These are phyloP conservation scores for Ramalina intermedia DNA, from an alignment of 495 filamentous ascomycete species.

Conservation along the genomic window DNA sequence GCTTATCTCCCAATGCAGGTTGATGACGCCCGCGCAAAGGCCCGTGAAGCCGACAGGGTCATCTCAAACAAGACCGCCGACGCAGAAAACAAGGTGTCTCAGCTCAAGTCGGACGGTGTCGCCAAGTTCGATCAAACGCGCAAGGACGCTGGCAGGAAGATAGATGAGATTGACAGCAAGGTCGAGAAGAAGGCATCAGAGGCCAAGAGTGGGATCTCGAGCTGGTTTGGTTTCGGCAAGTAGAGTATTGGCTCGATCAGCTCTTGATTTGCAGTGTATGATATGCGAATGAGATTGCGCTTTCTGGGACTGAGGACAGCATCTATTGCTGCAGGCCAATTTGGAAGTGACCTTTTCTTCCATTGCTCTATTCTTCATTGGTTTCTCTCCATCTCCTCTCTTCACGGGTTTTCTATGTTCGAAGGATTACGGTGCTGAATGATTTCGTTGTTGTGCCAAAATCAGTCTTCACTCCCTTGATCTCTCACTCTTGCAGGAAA, in stretches of 20 bases:
- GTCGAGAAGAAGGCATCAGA: conserved; percentile 63
- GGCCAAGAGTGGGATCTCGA: conserved; percentile 61
- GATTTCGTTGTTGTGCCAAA: too few relatives aligned
- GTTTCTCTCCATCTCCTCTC: too few relatives aligned
- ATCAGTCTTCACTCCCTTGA: too few relatives aligned
- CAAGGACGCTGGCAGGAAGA: conserved; percentile 17
- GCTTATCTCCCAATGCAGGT: conserved; percentile 29
- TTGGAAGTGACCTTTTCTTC: too few relatives aligned
- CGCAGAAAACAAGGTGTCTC: conserved; percentile 14
- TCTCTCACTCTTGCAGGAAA: too few relatives aligned
- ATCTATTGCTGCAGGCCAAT: too few relatives aligned
- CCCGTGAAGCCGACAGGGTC: conserved; percentile 10
- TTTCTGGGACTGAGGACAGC: too few relatives aligned
- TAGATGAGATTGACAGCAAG: conserved; percentile 49
- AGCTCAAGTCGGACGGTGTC: conserved; percentile 26
- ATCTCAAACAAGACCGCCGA: conserved; percentile 8
- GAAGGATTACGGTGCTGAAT: too few relatives aligned
- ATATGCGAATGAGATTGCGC: too few relatives aligned
- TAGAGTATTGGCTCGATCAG: conserved; percentile 19
- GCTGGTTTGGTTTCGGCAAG: conserved; percentile 64
- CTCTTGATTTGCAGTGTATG: too few relatives aligned
- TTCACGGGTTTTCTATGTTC: too few relatives aligned
- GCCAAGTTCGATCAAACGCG: conserved; percentile 21
- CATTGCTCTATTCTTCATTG: too few relatives aligned
- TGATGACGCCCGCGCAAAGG: conserved; percentile 38